Conservation (phyloP, 2,329 filamentous ascomycete species). For the Aureobasidium pullulans region DNA sequence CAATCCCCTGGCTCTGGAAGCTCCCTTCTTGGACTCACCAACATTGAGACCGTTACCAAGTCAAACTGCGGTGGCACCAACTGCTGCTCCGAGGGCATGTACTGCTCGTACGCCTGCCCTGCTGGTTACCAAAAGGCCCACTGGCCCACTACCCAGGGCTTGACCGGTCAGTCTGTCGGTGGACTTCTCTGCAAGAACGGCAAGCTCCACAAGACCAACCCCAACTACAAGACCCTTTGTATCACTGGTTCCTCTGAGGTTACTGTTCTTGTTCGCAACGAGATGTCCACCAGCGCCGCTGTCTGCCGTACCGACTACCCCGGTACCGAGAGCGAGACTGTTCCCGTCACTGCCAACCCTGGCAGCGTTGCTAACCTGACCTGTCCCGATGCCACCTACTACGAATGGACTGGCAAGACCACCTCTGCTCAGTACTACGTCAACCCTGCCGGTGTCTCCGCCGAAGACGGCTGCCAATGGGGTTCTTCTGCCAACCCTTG, state of each 20-base stretch:
- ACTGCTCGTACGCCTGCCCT: slow-evolving; percentile 94
- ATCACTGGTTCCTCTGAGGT: slow-evolving; percentile 59
- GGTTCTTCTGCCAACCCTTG: slow-evolving; percentile 48
- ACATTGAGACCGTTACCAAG: slow-evolving; percentile 60
- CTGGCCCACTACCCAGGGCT: slow-evolving; percentile 73
- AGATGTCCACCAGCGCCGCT: slow-evolving; percentile 56
- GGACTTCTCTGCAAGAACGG: slow-evolving; percentile 75
- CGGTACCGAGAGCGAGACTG: slow-evolving; percentile 79
- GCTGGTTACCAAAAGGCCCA: slow-evolving; percentile 86
- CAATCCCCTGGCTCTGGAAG: slow-evolving; percentile 40
- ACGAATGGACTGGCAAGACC: slow-evolving; percentile 62
- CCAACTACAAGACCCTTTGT: slow-evolving; percentile 63
- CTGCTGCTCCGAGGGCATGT: slow-evolving; percentile 54
- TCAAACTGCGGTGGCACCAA: slow-evolving; percentile 49
- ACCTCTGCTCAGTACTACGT: slow-evolving; percentile 97
- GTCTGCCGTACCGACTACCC: slow-evolving; percentile 97
- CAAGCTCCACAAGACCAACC: slow-evolving; percentile 70
- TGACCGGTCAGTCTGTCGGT: slow-evolving; percentile 76
- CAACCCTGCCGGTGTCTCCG: slow-evolving; percentile 67
- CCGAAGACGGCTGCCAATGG: slow-evolving; percentile 72
- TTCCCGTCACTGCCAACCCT: slow-evolving; percentile 60
- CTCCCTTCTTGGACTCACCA: slow-evolving; percentile 30
- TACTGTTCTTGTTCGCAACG: slow-evolving; percentile 65
- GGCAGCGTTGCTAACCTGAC: slow-evolving; percentile 58
- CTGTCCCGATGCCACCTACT: slow-evolving; percentile 72